A percentile compares a stretch with the other conserved stretches of the same genome.
Conservation (phyloP, 768 basidiomycete species). For the Leccinellum albellum region DNA sequence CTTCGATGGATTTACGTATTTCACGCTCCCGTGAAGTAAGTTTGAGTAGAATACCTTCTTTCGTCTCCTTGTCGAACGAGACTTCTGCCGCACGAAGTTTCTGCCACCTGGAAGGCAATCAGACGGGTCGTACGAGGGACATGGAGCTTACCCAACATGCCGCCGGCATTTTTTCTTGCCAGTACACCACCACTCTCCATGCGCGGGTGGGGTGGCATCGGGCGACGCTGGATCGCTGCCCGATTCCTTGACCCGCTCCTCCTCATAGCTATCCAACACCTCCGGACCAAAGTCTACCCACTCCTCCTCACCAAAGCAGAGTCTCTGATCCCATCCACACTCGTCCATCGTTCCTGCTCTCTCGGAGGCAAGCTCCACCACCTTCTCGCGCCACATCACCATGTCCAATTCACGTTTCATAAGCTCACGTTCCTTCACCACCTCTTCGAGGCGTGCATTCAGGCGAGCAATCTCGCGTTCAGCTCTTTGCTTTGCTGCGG, state of each 20-base stretch:
- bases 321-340: conserved; percentile 87
- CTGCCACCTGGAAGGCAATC: conserved; percentile 60
- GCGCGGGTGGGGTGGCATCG: conserved; percentile 28
- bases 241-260: conserved; percentile 35
- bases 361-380: conserved; percentile 63
- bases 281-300: conserved; percentile 65
- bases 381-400: conserved; percentile 63
- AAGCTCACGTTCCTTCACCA: conserved; percentile 59
- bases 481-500: conserved; percentile 42
- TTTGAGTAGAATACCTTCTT: conserved; percentile 60
- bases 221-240: conserved; percentile 39
- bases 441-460: conserved; percentile 48
- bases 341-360: conserved; percentile 60
- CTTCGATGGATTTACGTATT: conserved; percentile 73
- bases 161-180: conserved; percentile 74
- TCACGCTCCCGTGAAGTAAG: conserved; percentile 76
- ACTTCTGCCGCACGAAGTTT: conserved; percentile 69
- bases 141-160: conserved; percentile 58
- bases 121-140: neutral
- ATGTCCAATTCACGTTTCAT: conserved; percentile 68
- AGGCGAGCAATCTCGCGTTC: conserved; percentile 57
- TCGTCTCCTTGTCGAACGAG: conserved; percentile 70
- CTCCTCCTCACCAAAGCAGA: conserved; percentile 81
- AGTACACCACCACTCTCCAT: conserved; percentile 74
- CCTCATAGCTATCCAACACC: conserved; percentile 69